Evolutionary conservation across 2,329 filamentous ascomycete species (phyloP), one percentile per base, ranked within the genome.

Genomic region (Colletotrichum ledebouriae): DNA sequence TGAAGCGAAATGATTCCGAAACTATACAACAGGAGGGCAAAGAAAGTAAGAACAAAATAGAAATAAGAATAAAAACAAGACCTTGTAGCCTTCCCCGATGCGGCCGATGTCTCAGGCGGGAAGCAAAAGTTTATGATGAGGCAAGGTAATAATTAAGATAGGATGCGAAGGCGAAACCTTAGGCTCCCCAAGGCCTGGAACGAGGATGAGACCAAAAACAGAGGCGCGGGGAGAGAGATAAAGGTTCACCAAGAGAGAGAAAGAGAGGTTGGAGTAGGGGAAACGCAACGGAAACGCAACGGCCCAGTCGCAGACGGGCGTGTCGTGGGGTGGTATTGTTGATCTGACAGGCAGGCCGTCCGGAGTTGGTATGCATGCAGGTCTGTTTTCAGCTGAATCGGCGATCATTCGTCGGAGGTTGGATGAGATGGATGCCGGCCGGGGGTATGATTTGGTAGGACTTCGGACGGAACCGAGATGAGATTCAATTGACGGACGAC

Each of bases 51-150:
- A 37, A 62, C 11, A 58, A 11, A 17, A 41, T 15, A 56, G 11
- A 61, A 50, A 50, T n/a, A 20, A 25, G 52, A n/a, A 41, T 29
- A 2, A 33, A 34, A 39, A n/a, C 22, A 17, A 53, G 47, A 47
- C 41, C n/a, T 29, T 25, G 41, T 11, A n/a, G 29, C 20, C 47
- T 50, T n/a, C 47, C 49, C 64, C 59, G 53, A 67, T 34, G 60
- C 60, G 59, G 64, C 37, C 33, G 37, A 22, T 67, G 64, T 67
- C 64, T 67, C 64, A 64, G 64, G 33, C 59, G 59, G 64, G 64
- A 64, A 67, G 39, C 33, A 63, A 52, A 67, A 22, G 29, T 37
- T 25, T 44, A 60, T 5, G 58, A 59, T 42, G 33, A 50, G 33
- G 53, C 46, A 17, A 49, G 53, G 17, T 34, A 59, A 46, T 12